Evolutionary conservation across 768 basidiomycete species (phyloP), one percentile per base, ranked within the genome.

Genomic region (Gelatoporia subvermispora): DNA sequence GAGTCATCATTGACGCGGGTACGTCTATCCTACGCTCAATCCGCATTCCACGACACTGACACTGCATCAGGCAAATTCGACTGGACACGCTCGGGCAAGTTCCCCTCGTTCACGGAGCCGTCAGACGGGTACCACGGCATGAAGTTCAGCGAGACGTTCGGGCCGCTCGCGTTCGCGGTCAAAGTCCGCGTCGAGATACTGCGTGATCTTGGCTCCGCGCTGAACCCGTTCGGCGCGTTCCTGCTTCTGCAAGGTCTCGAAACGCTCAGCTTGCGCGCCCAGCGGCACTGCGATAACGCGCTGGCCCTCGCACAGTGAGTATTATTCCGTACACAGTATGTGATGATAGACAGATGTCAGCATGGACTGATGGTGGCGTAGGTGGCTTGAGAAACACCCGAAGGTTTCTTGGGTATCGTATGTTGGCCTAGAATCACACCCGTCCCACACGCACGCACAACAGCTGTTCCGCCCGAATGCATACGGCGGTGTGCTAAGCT

Each of bases 361-460:
- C n/a, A n/a, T 15, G 20, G 31, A 18, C 25, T 13, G 41, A 39
- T 22, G 9, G 17, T 7, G 36, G 3, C 18, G 11, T n/a, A 54
- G 55, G 35, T 85, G 75, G 71, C 77, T 92, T 24, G 72, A 82
- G 57, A 63, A 74, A 43, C 81, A 92, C 60, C 75, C 79, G 7
- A 73, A 76, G 22, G 76, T 93, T 38, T 68, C 77, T 1, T 92
- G 87, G 88, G 84, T 91, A 1, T 83, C 81, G 0, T 93, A 92
- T 59, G 75, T 82, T 35, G 91, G 91, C 8, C 76, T 91, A 1
- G 60, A 65, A 45, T 65, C 61, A 2, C 91, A 93, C 61, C 64
- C 70, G 0, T 84, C 81, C 28, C 72, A 93, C 64, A 64, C 64
- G 39, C 61, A 75, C 2, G 89, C 88, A 11, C 71, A 75, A 57